Base-by-base conservation (phyloP, 306 rosid genomes). In the Acmispon strigosus region DNA sequence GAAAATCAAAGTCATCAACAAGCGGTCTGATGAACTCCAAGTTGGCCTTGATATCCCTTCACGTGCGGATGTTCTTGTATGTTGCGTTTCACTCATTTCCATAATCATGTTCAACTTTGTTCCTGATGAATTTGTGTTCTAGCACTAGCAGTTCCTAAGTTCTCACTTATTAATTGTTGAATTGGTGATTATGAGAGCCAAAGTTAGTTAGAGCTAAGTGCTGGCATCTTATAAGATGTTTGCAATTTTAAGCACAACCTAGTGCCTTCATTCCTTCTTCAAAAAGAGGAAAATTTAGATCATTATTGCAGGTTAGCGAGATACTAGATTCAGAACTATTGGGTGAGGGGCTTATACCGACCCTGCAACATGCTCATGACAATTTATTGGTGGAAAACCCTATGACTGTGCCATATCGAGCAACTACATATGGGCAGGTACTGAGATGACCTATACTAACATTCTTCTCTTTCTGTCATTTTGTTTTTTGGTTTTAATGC, bases 341-440 rank as follows among this genome's bases (percentile, higher is more conserved):
- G 61, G 98, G 98, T 14, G 98, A 93, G 83, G 98, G 98, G 76
- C 93, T 93, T 62, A 90, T 93, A 79, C 98, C 97, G 10, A 87
- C 94, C 61, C 65, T 93, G 45, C 97, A 88, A 48, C 96, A 93
- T 77, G 98, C 98, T 0, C 89, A 90, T 84, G 97, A 90, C 78
- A 44, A 36, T 78, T 74, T 93, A 73, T 80, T 93, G 70, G 89
- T 85, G 67, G 86, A 90, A 82, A 87, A 87, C 56, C 88, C 97
- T 7, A 47, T 77, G 41, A 86, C 90, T 0, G 97, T 93, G 75
- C 98, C 98, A 2, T 86, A 81, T 71, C 84, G 83, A 72, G 97
- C 96, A 65, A 89, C 89, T 32, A 87, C 88, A 8, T 88, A 87
- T 34, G 97, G 96, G 36, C 98, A 93, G 94, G 98, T 91, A 32